These are phyloP conservation scores for Dichotomopilus funicola DNA, from an alignment of 2,329 filamentous ascomycete genomes.

Conservation along the genomic window DNA sequence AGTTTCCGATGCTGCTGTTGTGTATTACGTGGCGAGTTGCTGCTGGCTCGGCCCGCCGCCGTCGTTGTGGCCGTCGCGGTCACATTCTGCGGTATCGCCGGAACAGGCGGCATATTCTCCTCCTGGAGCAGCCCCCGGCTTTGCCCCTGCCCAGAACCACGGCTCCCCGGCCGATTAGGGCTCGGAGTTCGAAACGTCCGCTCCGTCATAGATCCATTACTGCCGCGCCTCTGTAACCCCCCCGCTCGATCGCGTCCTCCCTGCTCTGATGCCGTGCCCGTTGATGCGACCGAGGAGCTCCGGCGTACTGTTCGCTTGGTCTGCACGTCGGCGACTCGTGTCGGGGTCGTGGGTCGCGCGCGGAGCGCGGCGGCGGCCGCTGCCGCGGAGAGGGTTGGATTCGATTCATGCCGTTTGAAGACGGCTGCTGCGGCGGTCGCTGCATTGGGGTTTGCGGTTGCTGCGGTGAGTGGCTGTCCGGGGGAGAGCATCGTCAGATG, in stretches of 20 bases:
- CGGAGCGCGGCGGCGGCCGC: slow-evolving; percentile 81
- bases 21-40: slow-evolving; percentile 7
- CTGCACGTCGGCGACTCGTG: slow-evolving; percentile 72
- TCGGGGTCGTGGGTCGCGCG: slow-evolving; percentile 70
- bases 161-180: slow-evolving; percentile 42
- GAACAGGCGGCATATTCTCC: slow-evolving; percentile 64
- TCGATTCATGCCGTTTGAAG: slow-evolving; percentile 61
- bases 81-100: slow-evolving; percentile 56
- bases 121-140: slow-evolving; percentile 1
- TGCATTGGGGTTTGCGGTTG: slow-evolving; percentile 64
- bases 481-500: slow-evolving; percentile 4
- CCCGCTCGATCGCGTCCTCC: slow-evolving; percentile 4
- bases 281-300: slow-evolving; percentile 64
- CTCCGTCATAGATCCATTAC: slow-evolving; percentile 78
- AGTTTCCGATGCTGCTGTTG: slow-evolving; percentile 24
- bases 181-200: slow-evolving; percentile 79
- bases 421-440: slow-evolving; percentile 76
- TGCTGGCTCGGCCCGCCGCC: not conserved
- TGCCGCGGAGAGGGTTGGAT: slow-evolving; percentile 67
- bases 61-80: slow-evolving; percentile 23
- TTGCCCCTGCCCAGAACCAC: slow-evolving; percentile 22
- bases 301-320: slow-evolving; percentile 79
- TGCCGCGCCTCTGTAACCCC: slow-evolving; percentile 57
- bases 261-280: slow-evolving; percentile 30
- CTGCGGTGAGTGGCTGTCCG: slow-evolving; percentile 53